Evolutionary conservation across 208 protist species (phyloP).

Genomic region (Trichomonas tenax): DNA sequence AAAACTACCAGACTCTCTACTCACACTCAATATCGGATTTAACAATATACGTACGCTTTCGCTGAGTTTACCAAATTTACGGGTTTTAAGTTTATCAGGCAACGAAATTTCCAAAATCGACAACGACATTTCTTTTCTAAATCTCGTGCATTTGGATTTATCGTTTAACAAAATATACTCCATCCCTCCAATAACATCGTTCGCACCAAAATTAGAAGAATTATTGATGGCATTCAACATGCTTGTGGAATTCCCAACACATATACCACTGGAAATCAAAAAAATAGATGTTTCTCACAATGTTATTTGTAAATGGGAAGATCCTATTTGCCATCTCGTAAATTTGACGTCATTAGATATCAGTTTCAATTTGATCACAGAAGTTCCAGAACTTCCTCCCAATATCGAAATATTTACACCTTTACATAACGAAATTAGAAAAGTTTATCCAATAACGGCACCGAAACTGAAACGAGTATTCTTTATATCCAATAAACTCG

Average conservation of each 20-base stretch:
- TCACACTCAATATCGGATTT: background rate
- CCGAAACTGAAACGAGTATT: background rate
- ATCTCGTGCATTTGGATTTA: background rate
- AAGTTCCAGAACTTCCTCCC: background rate
- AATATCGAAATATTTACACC: background rate
- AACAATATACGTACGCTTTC: background rate
- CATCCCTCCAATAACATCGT: background rate
- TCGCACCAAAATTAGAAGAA: background rate
- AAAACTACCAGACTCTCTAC: background rate
- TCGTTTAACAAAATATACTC: background rate
- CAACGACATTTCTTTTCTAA: background rate
- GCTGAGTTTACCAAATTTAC: background rate
- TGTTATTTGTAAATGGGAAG: background rate
- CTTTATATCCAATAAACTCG: background rate
- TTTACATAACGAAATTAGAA: background rate
- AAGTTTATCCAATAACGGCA: background rate
- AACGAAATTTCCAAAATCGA: background rate
- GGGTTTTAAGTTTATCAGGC: background rate
- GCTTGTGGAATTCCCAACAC: background rate
- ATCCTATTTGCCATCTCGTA: background rate
- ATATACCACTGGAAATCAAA: background rate
- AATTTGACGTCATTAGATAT: background rate
- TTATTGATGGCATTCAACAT: background rate
- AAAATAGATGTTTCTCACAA: background rate
- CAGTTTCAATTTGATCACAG: background rate